Evolutionary conservation across 441 rosid species (phyloP), one percentile per base, ranked within the genome.

Genomic region (Pelargonium australe): DNA sequence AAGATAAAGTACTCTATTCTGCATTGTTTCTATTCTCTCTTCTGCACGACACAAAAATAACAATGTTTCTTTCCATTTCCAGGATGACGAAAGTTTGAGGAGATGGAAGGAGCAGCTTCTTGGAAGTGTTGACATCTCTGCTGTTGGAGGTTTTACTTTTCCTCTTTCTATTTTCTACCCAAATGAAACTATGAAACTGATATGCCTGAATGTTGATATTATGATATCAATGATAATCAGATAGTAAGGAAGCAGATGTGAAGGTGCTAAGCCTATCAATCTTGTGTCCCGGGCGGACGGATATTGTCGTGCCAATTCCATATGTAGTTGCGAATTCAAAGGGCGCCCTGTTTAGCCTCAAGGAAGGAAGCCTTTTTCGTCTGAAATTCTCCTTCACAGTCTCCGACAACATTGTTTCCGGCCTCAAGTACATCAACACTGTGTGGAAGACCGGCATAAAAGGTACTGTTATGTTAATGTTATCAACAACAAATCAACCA

Each of bases 371-470:
- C 41, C 73, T 66, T 45, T 83, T 77, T 71, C 78, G 68, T 7
- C 83, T 84, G 43, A 80, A 78, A 49, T 83, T 85, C 80, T 71
- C 78, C 40, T 83, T 85, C 58, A 72, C 55, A 31, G 89, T 85
- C 73, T 73, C 73, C 72, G 80, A 81, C 72, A 81, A 79, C 17
- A 77, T 76, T 1, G 84, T 85, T 17, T 77, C 86, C 0, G 85
- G 86, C 17, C 84, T 85, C 63, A 79, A 82, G 13, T 83, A 85
- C 34, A 76, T 75, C 61, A 83, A 83, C 47, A 81, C 85, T 8
- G 86, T 85, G 11, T 85, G 86, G 86, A 85, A 85, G 80, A 73
- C 89, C 0, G 83, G 84, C 63, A 72, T 83, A 7, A 77, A 80
- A 63, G 89, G 89, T 85, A 75, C 25, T 23, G 2, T 23, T 23